These are phyloP conservation scores for Triglochin maritima DNA, from an alignment of 106 monocot species.

Conservation along the genomic window DNA sequence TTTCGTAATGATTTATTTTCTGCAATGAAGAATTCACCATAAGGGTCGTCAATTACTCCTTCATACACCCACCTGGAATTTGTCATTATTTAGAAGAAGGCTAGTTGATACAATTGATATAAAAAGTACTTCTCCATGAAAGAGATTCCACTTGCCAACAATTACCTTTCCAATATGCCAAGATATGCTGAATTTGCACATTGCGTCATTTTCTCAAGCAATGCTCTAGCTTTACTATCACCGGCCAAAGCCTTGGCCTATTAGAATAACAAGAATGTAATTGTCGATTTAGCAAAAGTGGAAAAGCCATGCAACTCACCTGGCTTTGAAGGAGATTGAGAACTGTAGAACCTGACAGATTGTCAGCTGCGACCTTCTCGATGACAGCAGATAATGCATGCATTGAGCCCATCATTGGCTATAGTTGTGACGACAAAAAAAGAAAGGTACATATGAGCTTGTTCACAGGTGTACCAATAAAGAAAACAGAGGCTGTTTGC, in stretches of 20 bases:
- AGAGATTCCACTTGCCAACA: not conserved
- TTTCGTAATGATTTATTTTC: slow-evolving; percentile 91
- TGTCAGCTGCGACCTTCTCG: slow-evolving; percentile 61
- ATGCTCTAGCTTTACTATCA: slow-evolving; percentile 67
- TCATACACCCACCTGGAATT: slow-evolving; percentile 88
- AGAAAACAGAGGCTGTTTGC: not conserved
- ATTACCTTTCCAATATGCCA: slow-evolving; percentile 79
- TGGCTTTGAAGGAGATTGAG: slow-evolving; percentile 92
- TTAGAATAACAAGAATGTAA: not conserved
- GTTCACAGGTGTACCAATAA: too few species aligned
- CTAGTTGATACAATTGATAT: not conserved
- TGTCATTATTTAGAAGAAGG: not conserved
- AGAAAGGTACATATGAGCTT: not conserved
- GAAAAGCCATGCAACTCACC: slow-evolving; percentile 20
- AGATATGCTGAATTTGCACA: slow-evolving; percentile 89
- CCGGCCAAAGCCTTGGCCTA: slow-evolving; percentile 98
- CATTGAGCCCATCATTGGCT: slow-evolving; percentile 92
- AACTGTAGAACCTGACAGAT: slow-evolving; percentile 63
- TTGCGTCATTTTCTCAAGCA: slow-evolving; percentile 90
- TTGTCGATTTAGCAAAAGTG: not conserved
- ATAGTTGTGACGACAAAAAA: slow-evolving; percentile 2
- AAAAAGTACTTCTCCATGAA: not conserved
- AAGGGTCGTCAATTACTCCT: slow-evolving; percentile 95
- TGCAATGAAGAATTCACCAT: slow-evolving; percentile 97
- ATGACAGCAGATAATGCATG: slow-evolving; percentile 74